Conservation (phyloP, 2,329 filamentous ascomycete genomes). For the Capronia coronata region DNA sequence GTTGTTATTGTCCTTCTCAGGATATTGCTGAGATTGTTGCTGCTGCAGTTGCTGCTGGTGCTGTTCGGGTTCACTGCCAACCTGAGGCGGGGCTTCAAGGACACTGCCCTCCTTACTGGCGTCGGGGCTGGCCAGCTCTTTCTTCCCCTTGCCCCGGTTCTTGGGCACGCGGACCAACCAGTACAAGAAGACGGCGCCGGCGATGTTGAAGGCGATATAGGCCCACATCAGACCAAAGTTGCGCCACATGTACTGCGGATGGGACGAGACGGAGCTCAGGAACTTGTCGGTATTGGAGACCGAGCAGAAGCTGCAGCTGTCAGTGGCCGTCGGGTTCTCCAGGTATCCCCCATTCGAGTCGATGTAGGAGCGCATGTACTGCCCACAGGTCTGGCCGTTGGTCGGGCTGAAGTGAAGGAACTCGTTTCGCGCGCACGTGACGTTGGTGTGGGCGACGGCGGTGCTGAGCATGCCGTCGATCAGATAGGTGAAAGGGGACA, state of each 20-base stretch:
- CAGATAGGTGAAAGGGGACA: conserved; percentile 78
- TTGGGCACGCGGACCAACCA: conserved; percentile 54
- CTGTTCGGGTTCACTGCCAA: background rate
- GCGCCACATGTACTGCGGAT: conserved; percentile 50
- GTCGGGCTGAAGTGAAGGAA: conserved; percentile 59
- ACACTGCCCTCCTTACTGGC: conserved; percentile 9
- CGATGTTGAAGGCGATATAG: conserved; percentile 59
- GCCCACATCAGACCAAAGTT: conserved; percentile 66
- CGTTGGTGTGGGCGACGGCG: conserved; percentile 60
- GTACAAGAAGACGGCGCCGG: conserved; percentile 54
- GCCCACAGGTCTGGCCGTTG: conserved; percentile 50
- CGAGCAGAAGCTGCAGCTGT: conserved; percentile 47
- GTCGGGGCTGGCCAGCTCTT: conserved; percentile 2
- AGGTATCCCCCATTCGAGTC: conserved; percentile 46
- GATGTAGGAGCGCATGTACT: conserved; percentile 54
- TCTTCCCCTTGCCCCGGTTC: conserved; percentile 28
- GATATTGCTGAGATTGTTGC: no score
- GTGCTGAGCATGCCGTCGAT: conserved; percentile 65
- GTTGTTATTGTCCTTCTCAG: background rate
- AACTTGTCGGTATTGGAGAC: conserved; percentile 44
- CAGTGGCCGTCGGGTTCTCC: conserved; percentile 41
- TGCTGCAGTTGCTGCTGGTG: no score
- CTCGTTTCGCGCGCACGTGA: conserved; percentile 65
- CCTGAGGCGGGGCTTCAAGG: background rate
- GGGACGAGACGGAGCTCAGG: conserved; percentile 38